phyloP scores from a whole-genome alignment of 208 protist genomes.

The Strigomonas galati region DNA sequence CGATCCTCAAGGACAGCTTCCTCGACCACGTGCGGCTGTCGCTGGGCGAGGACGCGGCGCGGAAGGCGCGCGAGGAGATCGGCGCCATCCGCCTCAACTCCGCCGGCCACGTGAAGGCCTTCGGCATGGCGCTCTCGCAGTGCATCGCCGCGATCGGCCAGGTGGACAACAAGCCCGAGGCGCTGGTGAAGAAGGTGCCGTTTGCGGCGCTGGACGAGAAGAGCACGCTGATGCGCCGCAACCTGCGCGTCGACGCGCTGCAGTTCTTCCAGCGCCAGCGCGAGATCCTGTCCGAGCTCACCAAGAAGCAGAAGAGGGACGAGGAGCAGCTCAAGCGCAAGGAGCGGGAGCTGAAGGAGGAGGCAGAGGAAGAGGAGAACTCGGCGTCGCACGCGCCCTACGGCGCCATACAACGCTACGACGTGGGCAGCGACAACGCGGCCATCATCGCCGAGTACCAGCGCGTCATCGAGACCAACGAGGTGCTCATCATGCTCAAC shows the following conservation, averaged over 20 bases:
- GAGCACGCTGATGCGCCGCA: constrained; percentile 31
- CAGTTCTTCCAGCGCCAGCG: constrained; percentile 14
- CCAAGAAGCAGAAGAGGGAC: constrained; percentile 6
- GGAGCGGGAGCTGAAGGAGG: background rate
- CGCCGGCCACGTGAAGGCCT: constrained; percentile 21
- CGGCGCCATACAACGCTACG: constrained; percentile 9
- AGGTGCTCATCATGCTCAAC: constrained; percentile 33
- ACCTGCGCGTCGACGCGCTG: constrained; percentile 32
- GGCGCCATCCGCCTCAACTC: constrained; percentile 25
- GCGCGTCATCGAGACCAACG: constrained; percentile 19
- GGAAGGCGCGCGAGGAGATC: constrained; percentile 11
- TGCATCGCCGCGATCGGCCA: constrained; percentile 19
- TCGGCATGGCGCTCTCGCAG: constrained; percentile 18
- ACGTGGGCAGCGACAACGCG: constrained; percentile 10
- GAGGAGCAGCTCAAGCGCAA: constrained; percentile 12
- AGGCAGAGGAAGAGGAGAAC: background rate
- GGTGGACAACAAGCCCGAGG: constrained; percentile 29
- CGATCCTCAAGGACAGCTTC: constrained; percentile 5
- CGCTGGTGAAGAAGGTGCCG: constrained; percentile 27
- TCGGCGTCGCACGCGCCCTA: background rate
- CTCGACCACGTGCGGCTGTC: background rate
- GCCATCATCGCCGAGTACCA: constrained; percentile 18
- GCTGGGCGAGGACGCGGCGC: background rate
- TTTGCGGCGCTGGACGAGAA: constrained; percentile 33
- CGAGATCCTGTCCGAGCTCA: constrained; percentile 9